Evolutionary conservation across 2,329 filamentous ascomycete genomes (phyloP), one percentile per base, ranked within the genome.

Genomic region (Diaporthe sp.): DNA sequence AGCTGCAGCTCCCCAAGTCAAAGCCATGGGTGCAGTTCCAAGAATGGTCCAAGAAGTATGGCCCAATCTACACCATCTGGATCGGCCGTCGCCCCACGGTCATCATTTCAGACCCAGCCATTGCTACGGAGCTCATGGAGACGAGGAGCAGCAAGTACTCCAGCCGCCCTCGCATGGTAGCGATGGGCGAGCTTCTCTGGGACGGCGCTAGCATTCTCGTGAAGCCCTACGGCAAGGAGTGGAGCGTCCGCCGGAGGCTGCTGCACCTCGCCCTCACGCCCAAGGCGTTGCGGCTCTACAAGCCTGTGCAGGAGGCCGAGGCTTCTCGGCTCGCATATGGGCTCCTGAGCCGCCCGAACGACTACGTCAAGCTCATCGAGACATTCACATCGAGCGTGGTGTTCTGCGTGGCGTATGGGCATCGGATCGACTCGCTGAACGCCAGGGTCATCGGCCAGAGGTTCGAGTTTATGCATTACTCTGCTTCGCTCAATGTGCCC

Each of bases 351-450:
- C 81, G 81, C 7, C 83, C 86, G 0, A 73, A 77, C 2, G 83
- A 83, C 34, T 89, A 87, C 82, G 86, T 87, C 76, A 84, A 85
- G 67, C 81, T 85, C 25, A 82, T 89, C 34, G 85, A 88, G 77
- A 82, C 86, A 0, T 89, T 87, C 77, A 87, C 87, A 0, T 84
- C 85, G 2, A 87, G 85, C 76, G 83, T 89, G 44, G 87, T 88
- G 8, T 88, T 89, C 76, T 87, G 85, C 7, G 86, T 89, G 5
- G 84, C 87, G 6, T 90, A 89, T 77, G 88, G 88, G 0, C 86
- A 88, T 74, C 85, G 87, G 9, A 86, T 88, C 72, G 86, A 89
- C 75, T 86, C 86, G 1, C 78, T 87, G 28, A 82, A 87, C 31
- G 83, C 88, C 8, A 81, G 85, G 72, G 85, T 89, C 34, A 86